A percentile compares a stretch with the other conserved stretches of the same genome.
These are phyloP conservation scores for Cladosporium sp. DNA, from an alignment of 2,329 filamentous ascomycete genomes.

Conservation along the genomic window DNA sequence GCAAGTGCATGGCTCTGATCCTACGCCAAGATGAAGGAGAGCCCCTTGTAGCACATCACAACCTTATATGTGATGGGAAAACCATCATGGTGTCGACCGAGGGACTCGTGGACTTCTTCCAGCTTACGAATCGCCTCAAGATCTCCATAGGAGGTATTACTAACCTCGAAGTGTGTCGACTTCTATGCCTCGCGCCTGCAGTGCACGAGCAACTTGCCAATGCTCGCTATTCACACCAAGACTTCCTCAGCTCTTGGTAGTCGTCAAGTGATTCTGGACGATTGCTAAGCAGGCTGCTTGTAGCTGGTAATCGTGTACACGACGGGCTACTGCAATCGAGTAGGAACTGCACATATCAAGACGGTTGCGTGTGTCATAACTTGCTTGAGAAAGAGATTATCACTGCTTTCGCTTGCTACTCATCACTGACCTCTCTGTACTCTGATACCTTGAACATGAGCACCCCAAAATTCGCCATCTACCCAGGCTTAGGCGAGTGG, in stretches of 20 bases:
- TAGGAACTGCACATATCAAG: background rate
- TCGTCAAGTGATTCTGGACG: background rate
- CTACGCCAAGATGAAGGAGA: background rate
- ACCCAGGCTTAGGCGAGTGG: constrained; percentile 41
- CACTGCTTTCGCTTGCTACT: background rate
- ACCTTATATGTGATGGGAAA: background rate
- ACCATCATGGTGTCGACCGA: background rate
- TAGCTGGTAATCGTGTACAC: background rate
- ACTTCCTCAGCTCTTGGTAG: background rate
- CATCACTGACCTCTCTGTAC: background rate
- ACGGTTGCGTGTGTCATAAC: background rate
- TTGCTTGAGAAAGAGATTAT: background rate
- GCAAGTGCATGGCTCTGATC: background rate
- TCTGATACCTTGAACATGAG: constrained; percentile 33
- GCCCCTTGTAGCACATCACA: background rate
- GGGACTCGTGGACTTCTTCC: background rate
- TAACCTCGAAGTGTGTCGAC: background rate
- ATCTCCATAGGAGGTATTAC: background rate
- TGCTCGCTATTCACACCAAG: background rate
- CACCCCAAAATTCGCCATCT: constrained; percentile 42
- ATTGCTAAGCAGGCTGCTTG: background rate
- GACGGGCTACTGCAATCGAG: too few relatives aligned
- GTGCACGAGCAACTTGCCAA: background rate
- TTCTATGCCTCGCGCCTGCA: background rate
- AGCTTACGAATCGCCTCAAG: background rate